Evolutionary conservation across 2,329 filamentous ascomycete species (phyloP).

Genomic region (Plenodomus lindquistii): DNA sequence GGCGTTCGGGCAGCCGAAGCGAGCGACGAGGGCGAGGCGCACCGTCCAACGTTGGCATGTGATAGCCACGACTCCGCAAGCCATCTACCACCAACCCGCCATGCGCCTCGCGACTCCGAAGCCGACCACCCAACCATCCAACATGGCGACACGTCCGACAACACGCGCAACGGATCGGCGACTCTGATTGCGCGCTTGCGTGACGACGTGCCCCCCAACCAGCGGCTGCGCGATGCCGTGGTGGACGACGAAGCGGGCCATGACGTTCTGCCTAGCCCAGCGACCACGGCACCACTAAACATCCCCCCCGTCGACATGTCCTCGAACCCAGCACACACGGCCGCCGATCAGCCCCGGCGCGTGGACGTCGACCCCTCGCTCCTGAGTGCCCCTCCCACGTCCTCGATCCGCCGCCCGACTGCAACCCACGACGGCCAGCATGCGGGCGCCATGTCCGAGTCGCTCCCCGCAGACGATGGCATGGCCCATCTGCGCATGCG

Average conservation of each 20-base stretch:
- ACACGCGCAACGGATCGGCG: constrained; percentile 6
- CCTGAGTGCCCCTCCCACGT: constrained; percentile 27
- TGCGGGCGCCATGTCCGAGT: constrained; percentile 37
- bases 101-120: constrained; percentile 1
- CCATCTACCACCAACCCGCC: constrained; percentile 8
- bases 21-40: constrained; percentile 14
- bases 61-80: constrained; percentile 22
- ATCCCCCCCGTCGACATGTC: constrained; percentile 35
- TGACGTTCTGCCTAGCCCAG: constrained; percentile 18
- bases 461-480: constrained; percentile 55
- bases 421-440: constrained; percentile 19
- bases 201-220: constrained; percentile 27
- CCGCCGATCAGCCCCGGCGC: constrained; percentile 33
- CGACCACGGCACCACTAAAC: constrained; percentile 27
- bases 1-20: constrained; percentile 22
- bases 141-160: constrained; percentile 7
- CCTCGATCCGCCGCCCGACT: constrained; percentile 13
- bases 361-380: constrained; percentile 27
- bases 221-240: constrained; percentile 26
- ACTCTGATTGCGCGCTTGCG: constrained; percentile 20
- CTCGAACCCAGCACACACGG: constrained; percentile 32
- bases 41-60: constrained; percentile 26
- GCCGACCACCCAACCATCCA: constrained; percentile 5
- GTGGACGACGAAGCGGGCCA: constrained; percentile 26
- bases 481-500: constrained; percentile 53